These are phyloP conservation scores for Chlamydomonas applanata DNA, from an alignment of 139 green algal species.

Conservation along the genomic window DNA sequence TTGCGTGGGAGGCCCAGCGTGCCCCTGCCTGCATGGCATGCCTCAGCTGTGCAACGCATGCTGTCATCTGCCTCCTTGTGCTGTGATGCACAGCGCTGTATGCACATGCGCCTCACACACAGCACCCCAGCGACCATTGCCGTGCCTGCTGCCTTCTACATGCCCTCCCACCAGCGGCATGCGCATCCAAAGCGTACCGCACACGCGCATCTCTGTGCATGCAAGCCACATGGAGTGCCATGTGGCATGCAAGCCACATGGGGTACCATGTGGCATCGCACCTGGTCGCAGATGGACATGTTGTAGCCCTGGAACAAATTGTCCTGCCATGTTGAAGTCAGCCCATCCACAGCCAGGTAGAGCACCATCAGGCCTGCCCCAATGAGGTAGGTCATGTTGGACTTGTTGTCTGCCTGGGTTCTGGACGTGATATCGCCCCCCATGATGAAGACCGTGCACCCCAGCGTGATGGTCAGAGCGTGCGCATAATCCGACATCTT, in stretches of 20 bases:
- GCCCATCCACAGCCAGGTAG: conserved; percentile 93
- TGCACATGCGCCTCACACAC: neutral
- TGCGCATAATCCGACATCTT: conserved; percentile 71
- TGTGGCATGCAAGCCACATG: no score
- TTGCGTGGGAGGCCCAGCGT: neutral
- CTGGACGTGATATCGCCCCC: conserved; percentile 30
- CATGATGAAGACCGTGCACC: conserved; percentile 79
- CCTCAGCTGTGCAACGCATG: neutral
- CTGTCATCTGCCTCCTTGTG: neutral
- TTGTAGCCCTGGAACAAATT: conserved; percentile 61
- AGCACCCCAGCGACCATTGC: neutral
- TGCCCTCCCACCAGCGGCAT: neutral
- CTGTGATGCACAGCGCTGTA: neutral
- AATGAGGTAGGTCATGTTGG: conserved; percentile 17
- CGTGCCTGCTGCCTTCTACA: neutral
- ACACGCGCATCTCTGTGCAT: no score
- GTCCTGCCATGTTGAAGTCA: conserved; percentile 94
- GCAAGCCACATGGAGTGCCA: no score
- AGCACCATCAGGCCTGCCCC: conserved; percentile 80
- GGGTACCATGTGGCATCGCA: conserved; percentile 15
- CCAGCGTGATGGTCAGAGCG: conserved; percentile 69
- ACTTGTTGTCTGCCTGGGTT: neutral
- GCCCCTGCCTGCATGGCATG: neutral
- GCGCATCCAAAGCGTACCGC: no score
- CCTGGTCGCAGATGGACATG: conserved; percentile 88